Evolutionary conservation across 306 rosid genomes (phyloP).

Genomic region (Rosa persica): DNA sequence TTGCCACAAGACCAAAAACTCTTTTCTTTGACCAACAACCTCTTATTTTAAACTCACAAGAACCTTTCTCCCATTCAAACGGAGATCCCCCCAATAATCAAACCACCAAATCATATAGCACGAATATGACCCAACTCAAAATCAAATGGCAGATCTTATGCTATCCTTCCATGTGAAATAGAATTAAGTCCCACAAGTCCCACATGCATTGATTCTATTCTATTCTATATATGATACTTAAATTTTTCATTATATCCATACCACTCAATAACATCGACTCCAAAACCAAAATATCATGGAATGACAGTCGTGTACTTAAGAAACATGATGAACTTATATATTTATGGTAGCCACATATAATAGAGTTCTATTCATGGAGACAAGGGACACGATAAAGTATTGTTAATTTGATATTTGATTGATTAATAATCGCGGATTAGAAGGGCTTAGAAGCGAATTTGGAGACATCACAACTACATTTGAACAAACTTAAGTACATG

Average conservation of each 20-base stretch:
- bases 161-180: slow-evolving; percentile 62
- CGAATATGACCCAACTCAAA: slow-evolving; percentile 35
- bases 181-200: slow-evolving; percentile 54
- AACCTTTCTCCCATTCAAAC: slow-evolving; percentile 63
- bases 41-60: slow-evolving; percentile 5
- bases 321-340: slow-evolving; percentile 29
- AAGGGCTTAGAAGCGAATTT: slow-evolving; percentile 14
- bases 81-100: slow-evolving; percentile 43
- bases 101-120: slow-evolving; percentile 46
- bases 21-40: slow-evolving; percentile 49
- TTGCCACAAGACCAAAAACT: not conserved
- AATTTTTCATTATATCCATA: slow-evolving; percentile 13
- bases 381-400: slow-evolving; percentile 13
- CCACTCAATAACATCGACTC: slow-evolving; percentile 23
- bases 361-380: slow-evolving; percentile 21
- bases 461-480: slow-evolving; percentile 38
- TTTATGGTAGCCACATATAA: slow-evolving; percentile 13
- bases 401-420: not conserved
- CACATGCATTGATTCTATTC: slow-evolving; percentile 61
- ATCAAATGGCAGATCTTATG: slow-evolving; percentile 34
- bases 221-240: slow-evolving; percentile 8
- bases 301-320: slow-evolving; percentile 31
- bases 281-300: slow-evolving; percentile 27
- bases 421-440: not conserved
- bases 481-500: slow-evolving; percentile 27